Evolutionary conservation across 805 yeast species (phyloP).

Genomic region (Wickerhamomyces sydowiorum): DNA sequence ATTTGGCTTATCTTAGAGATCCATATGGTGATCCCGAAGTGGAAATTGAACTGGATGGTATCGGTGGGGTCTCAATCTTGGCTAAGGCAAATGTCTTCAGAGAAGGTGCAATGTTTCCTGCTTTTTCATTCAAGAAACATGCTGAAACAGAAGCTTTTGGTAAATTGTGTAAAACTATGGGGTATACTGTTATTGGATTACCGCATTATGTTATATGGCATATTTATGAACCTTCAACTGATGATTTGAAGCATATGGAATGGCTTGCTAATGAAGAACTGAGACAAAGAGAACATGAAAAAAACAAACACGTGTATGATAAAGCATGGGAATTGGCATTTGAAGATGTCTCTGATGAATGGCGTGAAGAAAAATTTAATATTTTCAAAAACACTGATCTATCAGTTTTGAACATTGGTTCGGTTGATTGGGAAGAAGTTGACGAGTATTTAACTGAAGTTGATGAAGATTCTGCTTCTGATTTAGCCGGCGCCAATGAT

Average conservation of each 20-base stretch:
- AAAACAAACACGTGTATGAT: conserved; percentile 58
- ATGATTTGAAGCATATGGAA: conserved; percentile 83
- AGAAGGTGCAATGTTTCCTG: conserved; percentile 91
- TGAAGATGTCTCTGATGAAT: conserved; percentile 64
- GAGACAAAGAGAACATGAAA: conserved; percentile 55
- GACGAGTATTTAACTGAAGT: conserved; percentile 31
- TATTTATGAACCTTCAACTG: conserved; percentile 90
- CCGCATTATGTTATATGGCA: conserved; percentile 98
- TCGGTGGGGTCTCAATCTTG: conserved; percentile 94
- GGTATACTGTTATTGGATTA: conserved; percentile 78
- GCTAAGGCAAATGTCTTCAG: conserved; percentile 84
- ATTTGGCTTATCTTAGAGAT: conserved; percentile 88
- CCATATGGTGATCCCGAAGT: conserved; percentile 93
- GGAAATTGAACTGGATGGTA: conserved; percentile 91
- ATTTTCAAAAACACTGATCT: conserved; percentile 76
- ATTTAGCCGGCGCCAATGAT: conserved; percentile 6
- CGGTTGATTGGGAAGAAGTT: conserved; percentile 67
- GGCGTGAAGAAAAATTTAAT: conserved; percentile 67
- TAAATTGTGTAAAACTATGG: conserved; percentile 81
- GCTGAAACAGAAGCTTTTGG: conserved; percentile 99
- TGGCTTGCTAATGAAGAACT: conserved; percentile 83
- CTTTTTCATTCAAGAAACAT: conserved; percentile 90
- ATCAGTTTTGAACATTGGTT: conserved; percentile 38
- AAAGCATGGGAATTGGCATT: conserved; percentile 75
- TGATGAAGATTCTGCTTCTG: conserved; percentile 12